phyloP scores from a whole-genome alignment of 1,139 yeast genomes.

The Suhomyces bolitotheri region DNA sequence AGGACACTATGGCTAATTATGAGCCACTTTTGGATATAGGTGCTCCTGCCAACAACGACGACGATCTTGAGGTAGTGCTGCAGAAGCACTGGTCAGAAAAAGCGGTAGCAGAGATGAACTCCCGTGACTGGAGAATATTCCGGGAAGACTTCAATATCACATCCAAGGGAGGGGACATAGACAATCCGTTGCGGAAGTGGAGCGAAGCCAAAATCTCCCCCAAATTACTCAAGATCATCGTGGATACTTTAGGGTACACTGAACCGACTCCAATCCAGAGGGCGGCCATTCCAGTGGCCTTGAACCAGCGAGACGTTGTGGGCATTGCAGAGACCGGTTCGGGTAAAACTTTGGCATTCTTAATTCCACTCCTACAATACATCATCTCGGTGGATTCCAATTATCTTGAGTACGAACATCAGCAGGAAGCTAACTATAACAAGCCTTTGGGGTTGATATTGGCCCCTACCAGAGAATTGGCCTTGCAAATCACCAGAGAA shows the following conservation, averaged over 20 bases:
- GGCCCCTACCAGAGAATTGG: slow-evolving; percentile 94
- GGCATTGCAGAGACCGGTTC: slow-evolving; percentile 98
- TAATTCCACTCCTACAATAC: slow-evolving; percentile 70
- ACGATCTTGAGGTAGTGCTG: slow-evolving; percentile 15
- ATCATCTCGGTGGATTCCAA: slow-evolving; percentile 43
- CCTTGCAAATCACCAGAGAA: slow-evolving; percentile 77
- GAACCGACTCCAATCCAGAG: slow-evolving; percentile 90
- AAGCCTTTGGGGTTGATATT: slow-evolving; percentile 62
- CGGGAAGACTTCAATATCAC: slow-evolving; percentile 74
- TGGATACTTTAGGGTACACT: slow-evolving; percentile 45
- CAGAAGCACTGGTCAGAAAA: slow-evolving; percentile 74
- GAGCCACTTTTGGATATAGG: slow-evolving; percentile 44
- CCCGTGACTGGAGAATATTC: slow-evolving; percentile 87
- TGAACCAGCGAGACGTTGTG: slow-evolving; percentile 61
- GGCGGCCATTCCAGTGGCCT: slow-evolving; percentile 78
- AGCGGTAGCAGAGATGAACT: slow-evolving; percentile 60
- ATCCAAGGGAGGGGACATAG: slow-evolving; percentile 52
- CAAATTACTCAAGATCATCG: slow-evolving; percentile 36
- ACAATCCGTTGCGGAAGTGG: slow-evolving; percentile 76
- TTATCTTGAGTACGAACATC: slow-evolving; percentile 36
- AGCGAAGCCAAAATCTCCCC: slow-evolving; percentile 55
- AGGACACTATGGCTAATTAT: slow-evolving; percentile 55
- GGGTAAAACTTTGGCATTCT: slow-evolving; percentile 89
- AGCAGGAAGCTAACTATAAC: slow-evolving; percentile 31
- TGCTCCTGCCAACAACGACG: slow-evolving; percentile 12